These are phyloP conservation scores for Citrus reticulata DNA, from an alignment of 345 rosid species.

Conservation along the genomic window DNA sequence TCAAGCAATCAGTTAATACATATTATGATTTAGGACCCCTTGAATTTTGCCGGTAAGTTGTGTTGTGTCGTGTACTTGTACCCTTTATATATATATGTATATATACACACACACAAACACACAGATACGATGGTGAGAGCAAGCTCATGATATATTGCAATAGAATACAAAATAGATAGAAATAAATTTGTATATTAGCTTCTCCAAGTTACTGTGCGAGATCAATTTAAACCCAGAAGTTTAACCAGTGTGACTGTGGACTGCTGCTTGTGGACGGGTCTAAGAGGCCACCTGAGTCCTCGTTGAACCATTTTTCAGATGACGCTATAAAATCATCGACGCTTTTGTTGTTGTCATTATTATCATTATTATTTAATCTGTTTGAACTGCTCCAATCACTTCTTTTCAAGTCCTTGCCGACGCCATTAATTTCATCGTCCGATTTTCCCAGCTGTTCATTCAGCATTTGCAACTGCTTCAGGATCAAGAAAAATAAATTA, in stretches of 20 bases:
- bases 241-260: conserved; percentile 34
- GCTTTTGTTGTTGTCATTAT: neutral
- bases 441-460: conserved; percentile 32
- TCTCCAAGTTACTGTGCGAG: no score
- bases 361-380: conserved; percentile 6
- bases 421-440: conserved; percentile 17
- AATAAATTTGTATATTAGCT: no score
- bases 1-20: no score
- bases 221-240: conserved; percentile 17
- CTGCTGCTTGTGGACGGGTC: conserved; percentile 38
- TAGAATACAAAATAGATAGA: no score
- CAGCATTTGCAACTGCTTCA: conserved; percentile 50
- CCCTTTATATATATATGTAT: no score
- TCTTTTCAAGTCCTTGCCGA: conserved; percentile 18
- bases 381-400: conserved; percentile 23
- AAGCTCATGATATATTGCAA: no score
- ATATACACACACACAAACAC: no score
- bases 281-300: conserved; percentile 31
- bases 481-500: neutral
- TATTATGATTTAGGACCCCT: no score
- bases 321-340: conserved; percentile 36
- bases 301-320: conserved; percentile 35
- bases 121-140: no score
- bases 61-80: no score
- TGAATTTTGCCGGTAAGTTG: no score